A percentile compares a stretch with the other conserved stretches of the same genome.
These are phyloP conservation scores for Notholithocarpus densiflorus DNA, from an alignment of 306 rosid species.

Conservation along the genomic window DNA sequence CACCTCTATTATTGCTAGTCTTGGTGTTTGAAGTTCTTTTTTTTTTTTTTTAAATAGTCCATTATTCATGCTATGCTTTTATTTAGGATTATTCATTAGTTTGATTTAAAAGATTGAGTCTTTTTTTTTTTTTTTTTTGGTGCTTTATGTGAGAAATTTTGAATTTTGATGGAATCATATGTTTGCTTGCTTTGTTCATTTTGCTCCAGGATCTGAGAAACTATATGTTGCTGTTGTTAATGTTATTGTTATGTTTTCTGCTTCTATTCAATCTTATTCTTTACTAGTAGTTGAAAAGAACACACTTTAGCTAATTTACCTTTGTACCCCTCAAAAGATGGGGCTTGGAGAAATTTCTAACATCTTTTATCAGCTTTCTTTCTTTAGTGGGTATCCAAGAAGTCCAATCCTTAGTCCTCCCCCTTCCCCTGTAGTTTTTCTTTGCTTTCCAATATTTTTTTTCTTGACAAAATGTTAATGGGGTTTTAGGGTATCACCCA, in stretches of 20 bases:
- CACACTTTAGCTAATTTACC: neutral
- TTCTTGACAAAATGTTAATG: neutral
- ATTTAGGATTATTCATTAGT: neutral
- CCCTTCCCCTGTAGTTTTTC: neutral
- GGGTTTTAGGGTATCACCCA: neutral
- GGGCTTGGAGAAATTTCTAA: neutral
- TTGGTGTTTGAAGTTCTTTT: neutral
- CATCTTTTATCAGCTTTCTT: neutral
- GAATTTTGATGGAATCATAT: neutral
- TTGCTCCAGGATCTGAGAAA: neutral
- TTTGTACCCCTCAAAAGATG: constrained; percentile 16
- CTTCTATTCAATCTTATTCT: neutral
- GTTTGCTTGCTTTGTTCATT: neutral
- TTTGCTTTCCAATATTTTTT: neutral
- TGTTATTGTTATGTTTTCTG: neutral
- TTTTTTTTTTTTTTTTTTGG: neutral
- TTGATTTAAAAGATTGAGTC: neutral
- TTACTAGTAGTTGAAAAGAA: neutral
- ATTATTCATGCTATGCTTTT: neutral
- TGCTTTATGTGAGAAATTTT: neutral
- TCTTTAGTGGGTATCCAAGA: constrained; percentile 4
- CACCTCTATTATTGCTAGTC: neutral
- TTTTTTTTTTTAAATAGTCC: neutral
- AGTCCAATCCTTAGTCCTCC: neutral
- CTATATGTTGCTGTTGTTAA: neutral